Conservation (phyloP, 108 stramenopile species). For the Skeletonema costatum region DNA sequence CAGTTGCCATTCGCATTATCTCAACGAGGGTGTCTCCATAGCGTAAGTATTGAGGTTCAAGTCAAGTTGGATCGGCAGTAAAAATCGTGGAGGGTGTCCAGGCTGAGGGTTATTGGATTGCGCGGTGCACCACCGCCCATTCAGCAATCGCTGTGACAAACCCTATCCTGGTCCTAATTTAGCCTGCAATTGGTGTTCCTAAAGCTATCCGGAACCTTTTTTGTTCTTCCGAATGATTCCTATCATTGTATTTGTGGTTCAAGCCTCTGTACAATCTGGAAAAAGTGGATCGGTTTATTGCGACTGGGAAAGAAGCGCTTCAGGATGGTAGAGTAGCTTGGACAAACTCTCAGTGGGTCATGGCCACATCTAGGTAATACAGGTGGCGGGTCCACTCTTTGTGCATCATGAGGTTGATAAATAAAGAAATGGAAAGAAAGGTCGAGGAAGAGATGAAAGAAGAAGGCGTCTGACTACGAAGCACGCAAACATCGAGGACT, state of each 20-base stretch:
- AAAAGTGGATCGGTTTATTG: background rate
- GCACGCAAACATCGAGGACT: too few relatives aligned
- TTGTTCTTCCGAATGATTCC: background rate
- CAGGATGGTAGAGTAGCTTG: conserved; percentile 7
- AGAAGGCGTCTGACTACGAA: too few relatives aligned
- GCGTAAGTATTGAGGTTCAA: background rate
- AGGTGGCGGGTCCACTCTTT: background rate
- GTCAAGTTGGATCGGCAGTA: too few relatives aligned
- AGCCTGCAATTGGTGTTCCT: conserved; percentile 4
- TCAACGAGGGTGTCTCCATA: conserved; percentile 2
- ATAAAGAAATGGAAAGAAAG: background rate
- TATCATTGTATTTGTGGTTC: conserved; percentile 6
- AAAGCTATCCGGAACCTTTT: conserved; percentile 3
- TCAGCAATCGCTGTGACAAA: conserved; percentile 2
- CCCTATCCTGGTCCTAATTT: background rate
- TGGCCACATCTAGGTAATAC: background rate
- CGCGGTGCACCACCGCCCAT: background rate
- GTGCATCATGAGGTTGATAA: background rate
- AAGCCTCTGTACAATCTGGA: too few relatives aligned
- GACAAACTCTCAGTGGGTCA: conserved; percentile 11
- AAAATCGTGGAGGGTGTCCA: background rate
- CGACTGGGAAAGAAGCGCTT: conserved; percentile 8
- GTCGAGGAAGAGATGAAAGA: too few relatives aligned
- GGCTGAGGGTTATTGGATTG: background rate
- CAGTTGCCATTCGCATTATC: background rate